These are phyloP conservation scores for Cinchona pubescens DNA, from an alignment of 257 asterid species.

Conservation along the genomic window DNA sequence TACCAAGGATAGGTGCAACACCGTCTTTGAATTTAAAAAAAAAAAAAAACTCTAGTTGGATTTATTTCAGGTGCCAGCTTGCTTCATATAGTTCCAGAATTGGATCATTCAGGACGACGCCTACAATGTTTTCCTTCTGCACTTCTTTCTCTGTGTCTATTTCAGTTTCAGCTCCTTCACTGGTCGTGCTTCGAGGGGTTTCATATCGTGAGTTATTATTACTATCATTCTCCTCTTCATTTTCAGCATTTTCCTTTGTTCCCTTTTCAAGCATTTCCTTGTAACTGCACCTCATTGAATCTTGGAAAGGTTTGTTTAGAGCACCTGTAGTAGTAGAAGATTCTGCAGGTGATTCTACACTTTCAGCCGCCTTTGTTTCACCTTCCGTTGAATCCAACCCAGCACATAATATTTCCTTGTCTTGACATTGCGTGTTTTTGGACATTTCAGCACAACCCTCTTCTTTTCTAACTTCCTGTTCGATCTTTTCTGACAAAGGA, in stretches of 20 bases:
- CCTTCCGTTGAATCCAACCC: conserved; percentile 13
- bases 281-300: conserved; percentile 35
- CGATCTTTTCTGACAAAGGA: not conserved
- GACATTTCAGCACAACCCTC: not conserved
- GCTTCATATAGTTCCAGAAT: conserved; percentile 27
- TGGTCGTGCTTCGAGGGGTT: not conserved
- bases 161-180: not conserved
- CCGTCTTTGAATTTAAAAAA: too few species aligned
- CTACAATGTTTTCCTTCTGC: conserved; percentile 7
- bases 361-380: not conserved
- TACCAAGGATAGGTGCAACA: too few species aligned
- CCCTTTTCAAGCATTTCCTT: conserved; percentile 48
- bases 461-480: not conserved
- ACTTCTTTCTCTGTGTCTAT: not conserved
- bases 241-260: conserved; percentile 19
- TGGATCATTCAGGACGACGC: conserved; percentile 14
- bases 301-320: conserved; percentile 18
- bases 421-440: not conserved
- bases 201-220: not conserved
- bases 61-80: conserved; percentile 27
- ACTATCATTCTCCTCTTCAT: not conserved
- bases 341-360: not conserved
- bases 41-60: not conserved
- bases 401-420: not conserved
- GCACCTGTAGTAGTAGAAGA: conserved; percentile 27